These are phyloP conservation scores for Plantago rigida DNA, from an alignment of 305 asterid species.

Conservation along the genomic window DNA sequence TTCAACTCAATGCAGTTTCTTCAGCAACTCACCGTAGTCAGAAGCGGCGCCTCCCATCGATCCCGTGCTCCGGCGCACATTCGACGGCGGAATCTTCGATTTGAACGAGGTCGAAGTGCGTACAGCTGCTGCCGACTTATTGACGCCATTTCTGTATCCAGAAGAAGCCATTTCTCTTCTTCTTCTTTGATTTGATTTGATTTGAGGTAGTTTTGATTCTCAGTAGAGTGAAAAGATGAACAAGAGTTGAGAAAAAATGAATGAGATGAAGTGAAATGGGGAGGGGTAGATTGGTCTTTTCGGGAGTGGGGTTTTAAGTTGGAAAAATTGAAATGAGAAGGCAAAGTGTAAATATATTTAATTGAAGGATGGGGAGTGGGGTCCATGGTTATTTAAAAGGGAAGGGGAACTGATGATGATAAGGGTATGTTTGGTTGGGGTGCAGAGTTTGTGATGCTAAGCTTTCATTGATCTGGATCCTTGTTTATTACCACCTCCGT, in stretches of 20 bases:
- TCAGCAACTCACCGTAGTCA: conserved; percentile 48
- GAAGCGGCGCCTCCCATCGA: conserved; percentile 28
- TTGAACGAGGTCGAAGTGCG: conserved; percentile 46
- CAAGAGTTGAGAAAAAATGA: background rate
- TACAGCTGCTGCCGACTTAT: conserved; percentile 47
- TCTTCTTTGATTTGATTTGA: background rate
- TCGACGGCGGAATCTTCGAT: conserved; percentile 31
- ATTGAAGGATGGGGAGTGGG: conserved; percentile 28
- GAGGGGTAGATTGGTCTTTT: conserved; percentile 34
- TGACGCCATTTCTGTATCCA: conserved; percentile 51
- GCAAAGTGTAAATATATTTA: no score
- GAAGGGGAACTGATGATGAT: background rate
- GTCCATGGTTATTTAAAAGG: conserved; percentile 27
- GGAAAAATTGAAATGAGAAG: conserved; percentile 21
- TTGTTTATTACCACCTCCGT: no score
- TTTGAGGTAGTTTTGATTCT: conserved; percentile 3
- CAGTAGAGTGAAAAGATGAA: background rate
- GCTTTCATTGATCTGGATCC: no score
- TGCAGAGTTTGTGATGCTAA: no score
- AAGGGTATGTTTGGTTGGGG: no score
- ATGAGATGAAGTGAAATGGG: conserved; percentile 5
- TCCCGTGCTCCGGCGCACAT: conserved; percentile 35
- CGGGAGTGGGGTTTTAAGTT: conserved; percentile 21
- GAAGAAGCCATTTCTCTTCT: conserved; percentile 50
- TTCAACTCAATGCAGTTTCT: conserved; percentile 12